These are phyloP conservation scores for Recurvomyces mirabilis DNA, from an alignment of 495 filamentous ascomycete species.

Conservation along the genomic window DNA sequence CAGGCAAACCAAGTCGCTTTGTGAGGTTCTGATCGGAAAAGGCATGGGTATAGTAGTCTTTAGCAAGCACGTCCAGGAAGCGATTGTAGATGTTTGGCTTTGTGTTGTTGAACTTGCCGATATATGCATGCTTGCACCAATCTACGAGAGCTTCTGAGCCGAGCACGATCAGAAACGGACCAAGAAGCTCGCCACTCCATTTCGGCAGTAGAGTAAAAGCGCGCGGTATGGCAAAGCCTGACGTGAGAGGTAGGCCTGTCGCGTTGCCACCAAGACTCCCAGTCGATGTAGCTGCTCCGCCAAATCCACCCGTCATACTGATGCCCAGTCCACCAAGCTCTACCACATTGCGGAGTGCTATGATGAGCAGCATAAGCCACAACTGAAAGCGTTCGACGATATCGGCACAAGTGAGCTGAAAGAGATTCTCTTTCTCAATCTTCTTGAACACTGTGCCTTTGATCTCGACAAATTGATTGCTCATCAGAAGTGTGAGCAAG, in stretches of 20 bases:
- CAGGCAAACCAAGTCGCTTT: conserved; percentile 77
- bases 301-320: conserved; percentile 13
- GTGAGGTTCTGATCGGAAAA: conserved; percentile 84
- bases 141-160: conserved; percentile 96
- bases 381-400: conserved; percentile 96
- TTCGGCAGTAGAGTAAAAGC: conserved; percentile 82
- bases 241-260: conserved; percentile 36
- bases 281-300: not conserved
- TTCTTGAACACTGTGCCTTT: conserved; percentile 96
- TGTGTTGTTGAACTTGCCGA: conserved; percentile 96
- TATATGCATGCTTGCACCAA: conserved; percentile 95
- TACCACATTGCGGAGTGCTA: conserved; percentile 87
- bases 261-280: conserved; percentile 35
- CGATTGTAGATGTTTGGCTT: conserved; percentile 78
- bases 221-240: conserved; percentile 62
- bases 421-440: conserved; percentile 93
- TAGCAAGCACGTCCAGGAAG: conserved; percentile 84
- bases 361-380: conserved; percentile 93
- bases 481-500: conserved; percentile 77
- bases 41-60: conserved; percentile 96
- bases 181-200: conserved; percentile 78
- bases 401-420: conserved; percentile 92
- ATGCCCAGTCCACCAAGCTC: conserved; percentile 64
- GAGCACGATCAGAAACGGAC: conserved; percentile 83
- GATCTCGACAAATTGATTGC: conserved; percentile 97